Base-by-base conservation (phyloP, 768 basidiomycete genomes). In the Amyloporia xantha region DNA sequence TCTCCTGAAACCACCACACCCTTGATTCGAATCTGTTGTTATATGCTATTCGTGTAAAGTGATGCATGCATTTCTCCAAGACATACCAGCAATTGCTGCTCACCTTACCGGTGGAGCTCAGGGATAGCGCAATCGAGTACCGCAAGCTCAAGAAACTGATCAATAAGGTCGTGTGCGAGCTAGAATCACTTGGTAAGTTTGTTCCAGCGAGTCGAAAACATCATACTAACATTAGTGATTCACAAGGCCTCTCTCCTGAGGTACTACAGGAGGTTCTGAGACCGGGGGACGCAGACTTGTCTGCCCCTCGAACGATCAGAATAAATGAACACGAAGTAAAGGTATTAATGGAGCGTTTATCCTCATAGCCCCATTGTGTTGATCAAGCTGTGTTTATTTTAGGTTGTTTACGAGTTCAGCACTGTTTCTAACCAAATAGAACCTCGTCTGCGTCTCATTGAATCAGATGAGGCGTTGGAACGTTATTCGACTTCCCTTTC, bases 81-180 rank as follows among this genome's bases (percentile, higher is more conserved):
- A 78, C 79, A 1, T 87, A 85, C 63, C 47, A 76, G 4, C 74
- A 83, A 52, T 64, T 85, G 9, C 69, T 89, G 26, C 65, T 73
- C 46, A 74, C 74, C 5, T 77, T 94, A 11, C 91, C 92, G 0
- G 78, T 81, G 28, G 88, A 91, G 48, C 73, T 93, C 57, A 73
- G 80, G 23, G 75, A 84, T 19, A 85, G 82, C 62, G 83, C 88
- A 1, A 85, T 96, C 47, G 81, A 92, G 61, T 96, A 96, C 61
- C 75, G 87, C 26, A 82, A 95, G 87, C 81, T 97, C 48, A 96
- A 97, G 69, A 91, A 88, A 58, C 69, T 94, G 25, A 93, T 97
- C 56, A 87, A 89, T 54, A 76, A 83, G 60, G 78, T 92, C 30
- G 89, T 87, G 1, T 65, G 69, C 9, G 93, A 97, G 65, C 80